Evolutionary conservation across 345 rosid species (phyloP).

Genomic region (Salix udensis): DNA sequence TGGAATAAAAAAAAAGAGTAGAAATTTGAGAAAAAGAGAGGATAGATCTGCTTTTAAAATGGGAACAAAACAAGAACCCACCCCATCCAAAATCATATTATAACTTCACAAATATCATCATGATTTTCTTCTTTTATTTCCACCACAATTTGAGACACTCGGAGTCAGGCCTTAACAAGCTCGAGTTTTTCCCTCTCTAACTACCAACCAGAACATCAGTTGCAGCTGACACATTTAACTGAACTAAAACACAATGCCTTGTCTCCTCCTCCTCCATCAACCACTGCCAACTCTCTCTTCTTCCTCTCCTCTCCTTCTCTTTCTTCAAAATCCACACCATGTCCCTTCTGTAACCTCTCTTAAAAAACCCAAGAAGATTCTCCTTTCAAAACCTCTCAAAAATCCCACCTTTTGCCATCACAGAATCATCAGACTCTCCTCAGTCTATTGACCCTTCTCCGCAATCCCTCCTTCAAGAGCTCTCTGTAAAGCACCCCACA

Average conservation of each 20-base stretch:
- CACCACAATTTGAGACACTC: no score
- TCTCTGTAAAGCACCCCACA: constrained; percentile 50
- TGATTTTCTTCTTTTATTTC: background rate
- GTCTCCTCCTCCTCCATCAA: constrained; percentile 37
- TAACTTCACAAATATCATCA: background rate
- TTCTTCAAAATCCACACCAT: constrained; percentile 23
- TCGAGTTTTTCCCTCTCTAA: no score
- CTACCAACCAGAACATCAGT: background rate
- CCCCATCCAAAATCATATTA: background rate
- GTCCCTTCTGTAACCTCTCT: constrained; percentile 25
- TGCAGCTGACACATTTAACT: constrained; percentile 7
- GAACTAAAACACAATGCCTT: constrained; percentile 35
- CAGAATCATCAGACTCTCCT: constrained; percentile 60
- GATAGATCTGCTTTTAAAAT: no score
- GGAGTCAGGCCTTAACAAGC: no score
- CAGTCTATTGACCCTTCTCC: constrained; percentile 43
- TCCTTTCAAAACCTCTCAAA: constrained; percentile 33
- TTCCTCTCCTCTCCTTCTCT: constrained; percentile 23
- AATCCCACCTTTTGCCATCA: constrained; percentile 43
- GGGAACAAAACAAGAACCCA: background rate
- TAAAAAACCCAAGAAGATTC: constrained; percentile 19
- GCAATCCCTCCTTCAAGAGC: constrained; percentile 48
- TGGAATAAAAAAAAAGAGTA: no score
- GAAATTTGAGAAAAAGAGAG: no score
- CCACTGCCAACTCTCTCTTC: constrained; percentile 27